These are phyloP conservation scores for Boletus edulis DNA, from an alignment of 768 basidiomycete genomes.

Conservation along the genomic window DNA sequence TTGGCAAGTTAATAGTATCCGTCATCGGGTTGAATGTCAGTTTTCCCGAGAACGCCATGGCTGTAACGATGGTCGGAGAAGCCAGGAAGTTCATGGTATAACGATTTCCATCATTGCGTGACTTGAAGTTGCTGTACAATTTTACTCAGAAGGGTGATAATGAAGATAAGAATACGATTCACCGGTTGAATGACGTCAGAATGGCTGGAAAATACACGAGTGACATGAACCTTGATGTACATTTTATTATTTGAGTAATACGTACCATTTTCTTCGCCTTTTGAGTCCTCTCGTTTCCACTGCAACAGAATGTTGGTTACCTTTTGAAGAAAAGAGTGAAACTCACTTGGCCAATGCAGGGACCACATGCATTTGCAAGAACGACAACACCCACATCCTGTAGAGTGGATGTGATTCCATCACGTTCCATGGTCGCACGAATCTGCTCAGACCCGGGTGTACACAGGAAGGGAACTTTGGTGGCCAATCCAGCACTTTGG, in stretches of 20 bases:
- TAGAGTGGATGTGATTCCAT: constrained; percentile 76
- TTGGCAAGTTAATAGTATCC: constrained; percentile 64
- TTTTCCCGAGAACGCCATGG: constrained; percentile 94
- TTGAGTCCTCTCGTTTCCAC: constrained; percentile 92
- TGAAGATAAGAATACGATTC: constrained; percentile 30
- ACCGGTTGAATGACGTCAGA: constrained; percentile 94
- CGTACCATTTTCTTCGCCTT: constrained; percentile 88
- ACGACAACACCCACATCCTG: constrained; percentile 92
- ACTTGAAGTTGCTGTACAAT: constrained; percentile 69
- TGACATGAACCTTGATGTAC: constrained; percentile 3
- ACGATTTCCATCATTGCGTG: constrained; percentile 93
- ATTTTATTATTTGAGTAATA: constrained; percentile 1
- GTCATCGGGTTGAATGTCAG: constrained; percentile 92
- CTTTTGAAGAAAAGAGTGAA: not conserved
- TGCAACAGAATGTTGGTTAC: constrained; percentile 28
- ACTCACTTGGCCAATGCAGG: constrained; percentile 91
- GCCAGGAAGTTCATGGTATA: constrained; percentile 98
- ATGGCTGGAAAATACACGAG: constrained; percentile 56
- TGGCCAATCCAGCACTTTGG: constrained; percentile 72
- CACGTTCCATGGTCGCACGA: constrained; percentile 95
- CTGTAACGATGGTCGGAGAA: constrained; percentile 95
- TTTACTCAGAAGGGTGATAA: not conserved
- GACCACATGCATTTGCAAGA: constrained; percentile 96
- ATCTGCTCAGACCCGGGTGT: constrained; percentile 96
- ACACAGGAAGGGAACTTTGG: constrained; percentile 84